Evolutionary conservation across 1,284 basidiomycete genomes (phyloP), one percentile per base, ranked within the genome.

Genomic region (Pterula multifida): DNA sequence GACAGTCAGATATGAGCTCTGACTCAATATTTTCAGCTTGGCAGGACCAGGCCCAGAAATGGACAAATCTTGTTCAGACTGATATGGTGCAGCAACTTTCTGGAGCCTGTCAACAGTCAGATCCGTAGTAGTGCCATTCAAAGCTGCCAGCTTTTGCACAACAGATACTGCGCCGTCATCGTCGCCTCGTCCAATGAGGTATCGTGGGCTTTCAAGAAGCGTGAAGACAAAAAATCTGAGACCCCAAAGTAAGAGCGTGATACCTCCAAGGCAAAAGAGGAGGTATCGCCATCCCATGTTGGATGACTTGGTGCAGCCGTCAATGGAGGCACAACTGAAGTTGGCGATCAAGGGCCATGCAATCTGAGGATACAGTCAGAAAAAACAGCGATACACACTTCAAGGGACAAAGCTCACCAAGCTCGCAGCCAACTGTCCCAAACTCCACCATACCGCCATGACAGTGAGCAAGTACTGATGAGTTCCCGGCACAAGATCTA

Each of bases 151-250:
- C 22, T 69, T 65, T 49, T 76, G 71, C 6, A 87, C 60, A 47
- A 83, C 72, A 1, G 68, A 70, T 45, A 84, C 69, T 0, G 83
- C 85, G 45, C 83, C 76, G 2, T 47, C 45, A 56, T 90, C 86
- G 35, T 70, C 68, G 0, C 86, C 86, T 52, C 79, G 76, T 3
- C 79, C 78, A 61, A 90, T 76, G 25, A 91, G 73, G 63, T 72
- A 89, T 61, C 85, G 73, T 12, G 79, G 81, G 50, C 76, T 79
- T 56, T 85, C 81, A 49, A 75, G 64, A 52, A 84, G 71, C 15
- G 61, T 67, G 65, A 85, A 84, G 46, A 72, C 59, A 57, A 81
- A 71, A 63, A 79, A 76, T 48, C 82, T 79, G 50, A 77, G 55
- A 47, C 68, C 63, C 69, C 78, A 82, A 12, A 80, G 59, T 46